A percentile compares a stretch with the other conserved stretches of the same genome.
Evolutionary conservation across 2,329 filamentous ascomycete species (phyloP).

Genomic region (Neonectria magnoliae): DNA sequence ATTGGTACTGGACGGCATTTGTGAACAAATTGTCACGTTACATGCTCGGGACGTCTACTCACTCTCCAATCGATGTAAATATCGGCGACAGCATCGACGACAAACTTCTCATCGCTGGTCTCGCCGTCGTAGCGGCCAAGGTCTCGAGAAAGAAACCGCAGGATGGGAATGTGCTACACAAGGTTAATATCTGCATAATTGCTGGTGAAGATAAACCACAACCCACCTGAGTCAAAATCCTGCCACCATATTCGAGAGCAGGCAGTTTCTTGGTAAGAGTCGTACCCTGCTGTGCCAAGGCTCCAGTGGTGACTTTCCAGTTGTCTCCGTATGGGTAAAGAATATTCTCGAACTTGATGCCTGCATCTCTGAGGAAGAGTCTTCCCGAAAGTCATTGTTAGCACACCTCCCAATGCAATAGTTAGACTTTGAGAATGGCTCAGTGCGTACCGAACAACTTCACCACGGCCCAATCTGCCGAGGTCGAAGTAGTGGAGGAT

Average conservation of each 20-base stretch:
- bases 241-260: constrained; percentile 48
- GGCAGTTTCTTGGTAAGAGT: constrained; percentile 48
- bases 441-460: constrained; percentile 39
- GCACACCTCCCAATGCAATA: background rate
- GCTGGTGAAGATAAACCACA: background rate
- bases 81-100: constrained; percentile 50
- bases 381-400: background rate
- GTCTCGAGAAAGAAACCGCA: constrained; percentile 50
- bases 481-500: constrained; percentile 41
- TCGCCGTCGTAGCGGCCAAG: constrained; percentile 50
- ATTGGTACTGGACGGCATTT: constrained; percentile 19
- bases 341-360: constrained; percentile 27
- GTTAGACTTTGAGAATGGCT: background rate
- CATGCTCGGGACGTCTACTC: constrained; percentile 15
- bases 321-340: constrained; percentile 30
- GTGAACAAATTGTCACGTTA: background rate
- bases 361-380: constrained; percentile 33
- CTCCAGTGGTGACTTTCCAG: constrained; percentile 35
- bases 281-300: constrained; percentile 40
- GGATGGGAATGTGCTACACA: constrained; percentile 33
- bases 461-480: constrained; percentile 42
- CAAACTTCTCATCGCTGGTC: constrained; percentile 49
- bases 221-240: constrained; percentile 37
- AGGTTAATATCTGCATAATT: background rate
- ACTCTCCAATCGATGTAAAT: constrained; percentile 54